Evolutionary conservation across 2,329 filamentous ascomycete species (phyloP), one percentile per base, ranked within the genome.

Genomic region (Ophiostoma ips): DNA sequence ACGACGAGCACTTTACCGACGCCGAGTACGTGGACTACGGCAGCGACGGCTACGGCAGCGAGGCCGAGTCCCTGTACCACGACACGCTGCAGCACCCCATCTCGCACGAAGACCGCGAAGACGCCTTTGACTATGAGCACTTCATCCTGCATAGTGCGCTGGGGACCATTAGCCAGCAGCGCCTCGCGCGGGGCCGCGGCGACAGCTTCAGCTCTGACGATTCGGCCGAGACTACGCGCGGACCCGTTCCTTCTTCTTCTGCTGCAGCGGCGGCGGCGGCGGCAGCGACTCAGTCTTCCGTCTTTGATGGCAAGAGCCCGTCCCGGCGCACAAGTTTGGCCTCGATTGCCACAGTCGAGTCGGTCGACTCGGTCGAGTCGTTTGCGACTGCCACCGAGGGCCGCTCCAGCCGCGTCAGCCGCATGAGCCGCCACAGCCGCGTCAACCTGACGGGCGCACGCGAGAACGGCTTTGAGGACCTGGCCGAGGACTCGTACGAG

Each of bases 61-160:
- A 86, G 58, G 71, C 77, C 58, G 73, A 79, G 49, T 76, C 76
- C 12, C 68, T 81, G 7, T 81, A 84, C 58, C 77, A 82, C 58
- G 79, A 81, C 57, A 69, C 73, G 0, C 63, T 72, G 45, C 71
- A 77, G 50, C 72, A 77, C 48, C 73, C 75, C 9, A 67, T 84
- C 6, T 87, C 87, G 0, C 90, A 96, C 60, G 90, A 96, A 66
- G 88, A 95, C 63, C 84, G 90, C 18, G 82, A 89, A 57, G 90
- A 96, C 64, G 89, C 89, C 1, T 96, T 96, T 60, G 90, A 96
- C 63, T 96, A 96, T 55, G 86, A 95, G 63, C 83, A 94, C 62
- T 95, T 95, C 67, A 95, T 95, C 64, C 72, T 95, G 13, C 88
- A 95, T 63, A 94, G 87, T 57, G 87, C 88, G 11, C 82, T 95